Base-by-base conservation (phyloP, 768 basidiomycete genomes). In the Cystobasidiopsis lactophilus region DNA sequence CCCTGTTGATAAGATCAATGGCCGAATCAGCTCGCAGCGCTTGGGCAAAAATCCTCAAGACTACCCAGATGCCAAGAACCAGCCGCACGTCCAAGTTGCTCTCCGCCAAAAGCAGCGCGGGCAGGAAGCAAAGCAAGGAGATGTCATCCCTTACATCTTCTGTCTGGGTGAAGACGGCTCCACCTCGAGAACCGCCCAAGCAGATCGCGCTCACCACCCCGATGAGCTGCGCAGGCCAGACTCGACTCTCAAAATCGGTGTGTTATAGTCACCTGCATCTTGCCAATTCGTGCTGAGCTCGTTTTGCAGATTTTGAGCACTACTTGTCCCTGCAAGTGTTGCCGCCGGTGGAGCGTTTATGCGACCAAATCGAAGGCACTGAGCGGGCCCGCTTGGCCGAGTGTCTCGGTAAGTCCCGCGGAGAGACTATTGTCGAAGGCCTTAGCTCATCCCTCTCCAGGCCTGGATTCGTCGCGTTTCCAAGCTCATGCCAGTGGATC, bases 61-160 rank as follows among this genome's bases (percentile, higher is more conserved):
- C 61, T 98, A 95, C 63, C 89, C 91, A 0, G 91, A 96, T 64
- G 82, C 77, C 5, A 95, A 95, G 67, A 78, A 72, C 37, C 89
- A 89, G 60, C 93, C 93, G 1, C 93, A 98, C 62, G 91, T 96
- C 1, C 88, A 93, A 62, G 93, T 98, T 18, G 91, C 89, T 0
- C 69, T 93, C 46, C 74, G 83, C 37, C 75, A 91, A 79, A 89
- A 88, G 68, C 72, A 76, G 3, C 81, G 76, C 57, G 85, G 88
- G 30, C 77, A 75, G 5, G 77, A 76, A 11, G 83, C 85, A 0
- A 78, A 79, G 30, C 74, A 73, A 1, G 89, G 93, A 43, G 89
- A 96, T 64, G 91, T 98, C 52, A 84, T 98, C 53, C 79, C 89
- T 0, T 98, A 98, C 65, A 74, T 96, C 37, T 95, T 98, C 66